Percentiles rank a stretch among this genome's conserved stretches.
These are phyloP conservation scores for Leccinum aurantiacum DNA, from an alignment of 768 basidiomycete genomes.

Conservation along the genomic window DNA sequence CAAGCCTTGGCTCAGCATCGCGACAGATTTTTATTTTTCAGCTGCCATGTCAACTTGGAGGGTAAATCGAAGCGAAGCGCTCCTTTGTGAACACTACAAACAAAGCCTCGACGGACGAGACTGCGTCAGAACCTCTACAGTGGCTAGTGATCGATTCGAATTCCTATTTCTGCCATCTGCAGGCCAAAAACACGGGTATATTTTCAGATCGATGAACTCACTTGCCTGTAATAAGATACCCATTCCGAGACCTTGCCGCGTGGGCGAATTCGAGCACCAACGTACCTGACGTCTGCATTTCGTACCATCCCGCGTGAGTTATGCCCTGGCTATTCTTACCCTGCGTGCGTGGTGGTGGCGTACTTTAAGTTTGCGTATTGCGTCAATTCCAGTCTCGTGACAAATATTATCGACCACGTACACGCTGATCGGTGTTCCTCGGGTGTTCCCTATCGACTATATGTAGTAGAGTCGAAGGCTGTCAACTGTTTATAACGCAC, in stretches of 20 bases:
- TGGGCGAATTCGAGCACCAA: background rate
- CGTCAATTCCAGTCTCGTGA: background rate
- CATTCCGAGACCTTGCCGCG: background rate
- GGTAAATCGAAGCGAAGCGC: background rate
- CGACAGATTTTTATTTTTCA: background rate
- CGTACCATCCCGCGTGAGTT: conserved; percentile 9
- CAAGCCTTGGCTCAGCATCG: background rate
- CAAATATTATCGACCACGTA: conserved; percentile 1
- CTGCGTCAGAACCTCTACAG: no score
- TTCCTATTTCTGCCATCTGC: background rate
- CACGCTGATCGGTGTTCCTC: background rate
- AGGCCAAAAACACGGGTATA: background rate
- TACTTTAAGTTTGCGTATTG: background rate
- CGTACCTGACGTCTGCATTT: background rate
- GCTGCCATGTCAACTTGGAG: background rate
- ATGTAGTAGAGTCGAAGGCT: background rate
- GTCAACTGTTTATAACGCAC: background rate
- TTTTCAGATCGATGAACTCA: background rate
- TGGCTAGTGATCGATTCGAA: background rate
- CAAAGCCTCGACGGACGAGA: background rate
- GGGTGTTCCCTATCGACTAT: background rate
- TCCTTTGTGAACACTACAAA: background rate
- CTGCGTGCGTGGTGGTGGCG: background rate
- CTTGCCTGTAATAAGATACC: background rate
- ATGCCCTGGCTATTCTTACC: background rate